Evolutionary conservation across 1,139 yeast species (phyloP), one percentile per base, ranked within the genome.

Genomic region (Hyphopichia wangnamkhiaoensis): DNA sequence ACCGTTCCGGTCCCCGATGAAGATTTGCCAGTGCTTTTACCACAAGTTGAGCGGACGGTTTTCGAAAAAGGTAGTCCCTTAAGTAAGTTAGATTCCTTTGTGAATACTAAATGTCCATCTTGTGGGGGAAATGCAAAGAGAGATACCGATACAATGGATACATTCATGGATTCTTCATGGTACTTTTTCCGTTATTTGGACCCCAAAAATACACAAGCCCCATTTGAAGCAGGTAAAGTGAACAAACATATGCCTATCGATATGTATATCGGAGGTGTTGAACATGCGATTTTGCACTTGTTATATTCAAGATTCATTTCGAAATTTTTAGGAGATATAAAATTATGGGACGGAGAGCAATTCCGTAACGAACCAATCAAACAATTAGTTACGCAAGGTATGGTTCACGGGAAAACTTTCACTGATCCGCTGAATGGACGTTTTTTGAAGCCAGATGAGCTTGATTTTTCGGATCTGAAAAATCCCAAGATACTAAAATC

Each of bases 111-210:
- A 25, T 93, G 98, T 59, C 98, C 98, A 5, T 74, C 78, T 0
- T 93, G 98, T 65, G 82, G 83, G 6, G 66, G 71, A 0, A 36
- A 47, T 13, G 96, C 98, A 0, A 81, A 74, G 40, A 76, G 98
- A 48, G 98, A 93, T 47, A 89, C 98, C 0, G 98, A 93, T 55
- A 93, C 98, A 0, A 93, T 93, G 98, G 98, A 93, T 56, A 93
- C 98, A 0, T 93, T 93, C 53, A 91, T 93, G 82, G 98, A 93
- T 61, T 87, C 96, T 10, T 89, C 98, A 1, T 93, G 98, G 98
- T 93, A 93, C 59, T 87, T 79, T 58, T 84, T 93, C 67, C 76
- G 98, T 42, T 91, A 80, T 53, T 64, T 84, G 10, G 98, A 93
- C 56, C 69, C 95, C 0, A 61, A 81, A 23, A 93, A 93, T 57